A percentile compares a stretch with the other conserved stretches of the same genome.
Evolutionary conservation across 1,139 yeast species (phyloP).

Genomic region (Taphrina deformans): DNA sequence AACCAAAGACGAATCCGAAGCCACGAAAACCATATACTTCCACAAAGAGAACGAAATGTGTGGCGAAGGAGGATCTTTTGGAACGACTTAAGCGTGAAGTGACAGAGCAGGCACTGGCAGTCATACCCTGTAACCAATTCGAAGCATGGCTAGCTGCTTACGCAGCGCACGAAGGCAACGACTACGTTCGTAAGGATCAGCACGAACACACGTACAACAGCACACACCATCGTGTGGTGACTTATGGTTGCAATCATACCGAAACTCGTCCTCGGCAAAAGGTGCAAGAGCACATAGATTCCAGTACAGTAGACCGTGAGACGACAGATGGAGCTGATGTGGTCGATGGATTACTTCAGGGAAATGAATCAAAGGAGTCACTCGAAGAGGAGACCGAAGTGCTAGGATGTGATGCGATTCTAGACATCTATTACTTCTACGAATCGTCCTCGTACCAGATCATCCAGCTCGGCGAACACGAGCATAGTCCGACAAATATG

Average conservation of each 20-base stretch:
- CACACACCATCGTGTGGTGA: conserved; percentile 31
- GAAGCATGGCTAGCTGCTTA: conserved; percentile 25
- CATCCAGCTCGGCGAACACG: conserved; percentile 23
- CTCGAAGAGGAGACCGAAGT: conserved; percentile 2
- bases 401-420: conserved; percentile 22
- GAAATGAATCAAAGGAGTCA: neutral
- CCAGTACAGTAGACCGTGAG: neutral
- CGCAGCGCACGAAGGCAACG: conserved; percentile 30
- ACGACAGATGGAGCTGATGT: neutral
- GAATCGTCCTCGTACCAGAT: conserved; percentile 17
- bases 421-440: conserved; percentile 31
- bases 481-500: conserved; percentile 17
- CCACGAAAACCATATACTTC: conserved; percentile 30
- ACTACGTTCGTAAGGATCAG: conserved; percentile 16
- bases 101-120: conserved; percentile 15
- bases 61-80: conserved; percentile 21
- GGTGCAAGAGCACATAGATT: neutral
- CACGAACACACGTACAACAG: conserved; percentile 33
- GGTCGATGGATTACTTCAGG: neutral
- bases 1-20: conserved; percentile 14
- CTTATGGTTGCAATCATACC: conserved; percentile 24
- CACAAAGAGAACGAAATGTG: conserved; percentile 13
- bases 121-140: conserved; percentile 19
- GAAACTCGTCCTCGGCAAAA: neutral
- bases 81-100: conserved; percentile 26